Base-by-base conservation (phyloP, 495 filamentous ascomycete species). In the Astrothelium subdiscretum region DNA sequence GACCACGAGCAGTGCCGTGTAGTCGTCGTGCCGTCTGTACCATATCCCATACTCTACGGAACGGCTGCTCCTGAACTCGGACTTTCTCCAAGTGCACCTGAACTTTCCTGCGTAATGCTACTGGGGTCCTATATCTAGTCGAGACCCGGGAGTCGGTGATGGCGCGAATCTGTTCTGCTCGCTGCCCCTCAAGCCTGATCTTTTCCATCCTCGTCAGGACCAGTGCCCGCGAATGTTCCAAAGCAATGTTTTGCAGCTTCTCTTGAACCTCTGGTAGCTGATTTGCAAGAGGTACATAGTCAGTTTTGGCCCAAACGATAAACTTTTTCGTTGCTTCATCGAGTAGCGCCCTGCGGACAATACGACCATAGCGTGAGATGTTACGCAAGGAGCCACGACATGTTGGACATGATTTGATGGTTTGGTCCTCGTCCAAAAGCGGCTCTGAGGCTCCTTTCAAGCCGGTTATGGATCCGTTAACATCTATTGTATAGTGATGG, bases 241-340 rank as follows among this genome's bases (percentile, higher is more conserved):
- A 20, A 10, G 48, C 8, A 8, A 6, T 63, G 31, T 62, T 62
- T 58, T 71, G 61, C 2, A 78, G 65, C 57, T 66, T 40, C 8
- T 63, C 59, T 48, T 81, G 70, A 22, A 66, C 62, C n/a, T 60
- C 29, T 11, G 63, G 60, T 57, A 84, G 71, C 13, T 66, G 62
- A 31, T 77, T 29, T n/a, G 76, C 78, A 15, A 89, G 75, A 3
- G 74, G 71, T 29, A 80, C 63, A 66, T 81, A 84, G 51, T 74
- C 62, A 2, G 68, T 66, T 35, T 84, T 81, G 3, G 81, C 69
- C 61, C 72, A 78, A 18, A 79, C 61, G 29, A 84, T 80, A 67
- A 90, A 86, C 62, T 83, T 85, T 69, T 87, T 88, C 0, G 84
- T 85, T 0, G 82, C 74, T 67, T 89, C 85, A 59, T 91, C 84